These are phyloP conservation scores for Rhodotorula sp. DNA, from an alignment of 1,284 basidiomycete species.

Conservation along the genomic window DNA sequence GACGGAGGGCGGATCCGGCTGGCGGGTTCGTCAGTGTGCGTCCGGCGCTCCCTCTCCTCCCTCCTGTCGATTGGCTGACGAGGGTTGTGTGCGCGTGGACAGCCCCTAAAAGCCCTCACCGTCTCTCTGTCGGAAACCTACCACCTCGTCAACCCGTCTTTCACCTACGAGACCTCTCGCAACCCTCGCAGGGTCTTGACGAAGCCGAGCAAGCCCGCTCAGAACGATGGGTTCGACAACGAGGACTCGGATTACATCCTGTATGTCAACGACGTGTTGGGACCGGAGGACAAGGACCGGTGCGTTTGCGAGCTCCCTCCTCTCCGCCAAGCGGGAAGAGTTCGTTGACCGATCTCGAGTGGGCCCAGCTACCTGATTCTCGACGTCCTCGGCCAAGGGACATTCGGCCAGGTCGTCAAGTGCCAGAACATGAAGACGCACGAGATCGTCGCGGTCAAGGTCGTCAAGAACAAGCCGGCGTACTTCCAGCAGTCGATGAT, in stretches of 20 bases:
- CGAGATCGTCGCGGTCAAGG: constrained; percentile 97
- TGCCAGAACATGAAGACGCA: constrained; percentile 99
- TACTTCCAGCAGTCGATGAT: constrained; percentile 99
- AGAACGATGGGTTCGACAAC: constrained; percentile 94
- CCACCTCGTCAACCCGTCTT: constrained; percentile 84
- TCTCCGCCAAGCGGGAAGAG: neutral
- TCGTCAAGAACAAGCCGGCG: constrained; percentile 99
- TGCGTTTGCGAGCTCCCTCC: constrained; percentile 53
- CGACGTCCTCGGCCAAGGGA: constrained; percentile 96
- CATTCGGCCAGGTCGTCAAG: constrained; percentile 99
- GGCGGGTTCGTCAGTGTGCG: constrained; percentile 53
- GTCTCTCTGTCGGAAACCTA: constrained; percentile 83
- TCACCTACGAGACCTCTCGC: constrained; percentile 86
- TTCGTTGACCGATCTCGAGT: neutral
- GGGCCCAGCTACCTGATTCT: constrained; percentile 85
- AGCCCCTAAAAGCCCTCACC: constrained; percentile 86
- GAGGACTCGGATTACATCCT: constrained; percentile 97
- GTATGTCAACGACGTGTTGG: constrained; percentile 93
- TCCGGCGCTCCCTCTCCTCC: neutral
- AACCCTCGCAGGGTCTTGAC: constrained; percentile 92
- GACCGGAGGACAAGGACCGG: constrained; percentile 78
- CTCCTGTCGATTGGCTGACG: neutral
- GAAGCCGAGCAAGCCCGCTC: constrained; percentile 87
- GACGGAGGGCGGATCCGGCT: constrained; percentile 65
- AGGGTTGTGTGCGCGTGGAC: constrained; percentile 2